These are phyloP conservation scores for Ballota nigra DNA, from an alignment of 257 asterid genomes.

Conservation along the genomic window DNA sequence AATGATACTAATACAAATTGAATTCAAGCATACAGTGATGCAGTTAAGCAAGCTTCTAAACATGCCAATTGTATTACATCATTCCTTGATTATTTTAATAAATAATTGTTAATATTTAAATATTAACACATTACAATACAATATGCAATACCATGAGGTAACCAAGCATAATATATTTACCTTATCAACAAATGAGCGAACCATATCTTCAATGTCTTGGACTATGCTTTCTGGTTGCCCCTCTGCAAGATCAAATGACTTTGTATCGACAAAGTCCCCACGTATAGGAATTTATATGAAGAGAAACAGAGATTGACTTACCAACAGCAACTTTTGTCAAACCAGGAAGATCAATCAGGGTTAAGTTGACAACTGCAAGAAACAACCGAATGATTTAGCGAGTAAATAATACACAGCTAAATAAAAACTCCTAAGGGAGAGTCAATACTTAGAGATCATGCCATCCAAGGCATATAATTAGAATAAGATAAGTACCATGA, in stretches of 20 bases:
- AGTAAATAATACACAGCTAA: slow-evolving; percentile 7
- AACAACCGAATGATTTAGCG: slow-evolving; percentile 15
- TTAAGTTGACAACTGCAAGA: slow-evolving; percentile 81
- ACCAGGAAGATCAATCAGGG: slow-evolving; percentile 93
- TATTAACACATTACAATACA: not conserved
- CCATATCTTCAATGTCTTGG: slow-evolving; percentile 89
- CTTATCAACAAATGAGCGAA: slow-evolving; percentile 83
- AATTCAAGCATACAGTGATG: not conserved
- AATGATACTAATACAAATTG: not conserved
- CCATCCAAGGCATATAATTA: slow-evolving; percentile 12
- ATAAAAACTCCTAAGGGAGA: not conserved
- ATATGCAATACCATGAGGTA: not conserved
- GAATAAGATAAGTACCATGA: slow-evolving; percentile 45
- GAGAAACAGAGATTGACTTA: slow-evolving; percentile 36
- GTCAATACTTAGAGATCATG: not conserved
- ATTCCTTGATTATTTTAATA: not conserved
- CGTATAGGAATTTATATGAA: not conserved
- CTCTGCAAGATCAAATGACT: slow-evolving; percentile 47
- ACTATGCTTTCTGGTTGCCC: slow-evolving; percentile 90
- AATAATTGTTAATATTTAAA: not conserved
- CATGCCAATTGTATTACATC: not conserved
- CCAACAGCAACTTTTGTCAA: slow-evolving; percentile 94
- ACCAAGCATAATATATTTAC: slow-evolving; percentile 33
- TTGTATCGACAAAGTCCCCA: slow-evolving; percentile 12
- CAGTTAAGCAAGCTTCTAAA: not conserved